Conservation (phyloP, 768 basidiomycete species). For the Mycena crocata region DNA sequence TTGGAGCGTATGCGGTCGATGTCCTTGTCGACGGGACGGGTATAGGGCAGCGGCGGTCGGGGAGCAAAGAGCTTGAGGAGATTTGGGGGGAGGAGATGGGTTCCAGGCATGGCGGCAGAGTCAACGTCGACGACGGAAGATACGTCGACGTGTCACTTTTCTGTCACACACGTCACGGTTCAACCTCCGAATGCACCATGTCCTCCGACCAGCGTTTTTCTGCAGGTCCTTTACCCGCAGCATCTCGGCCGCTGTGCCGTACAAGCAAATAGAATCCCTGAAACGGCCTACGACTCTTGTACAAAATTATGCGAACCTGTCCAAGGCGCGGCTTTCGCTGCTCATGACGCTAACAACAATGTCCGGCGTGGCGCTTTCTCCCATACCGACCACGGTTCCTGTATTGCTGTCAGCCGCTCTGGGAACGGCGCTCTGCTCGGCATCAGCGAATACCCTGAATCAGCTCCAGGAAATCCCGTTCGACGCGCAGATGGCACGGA, state of each 20-base stretch:
- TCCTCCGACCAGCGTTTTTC: conserved; percentile 9
- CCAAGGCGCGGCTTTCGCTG: conserved; percentile 87
- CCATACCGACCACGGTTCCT: conserved; percentile 85
- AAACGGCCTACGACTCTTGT: background rate
- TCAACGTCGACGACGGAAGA: conserved; percentile 8
- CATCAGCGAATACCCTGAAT: conserved; percentile 94
- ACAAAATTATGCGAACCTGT: conserved; percentile 74
- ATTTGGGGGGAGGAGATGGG: conserved; percentile 93
- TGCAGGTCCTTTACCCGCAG: conserved; percentile 39
- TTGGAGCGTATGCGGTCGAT: conserved; percentile 79
- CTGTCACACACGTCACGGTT: too few species aligned
- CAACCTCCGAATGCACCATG: conserved; percentile 2
- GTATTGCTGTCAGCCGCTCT: conserved; percentile 87
- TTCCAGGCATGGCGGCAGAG: conserved; percentile 65
- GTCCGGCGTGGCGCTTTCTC: conserved; percentile 92
- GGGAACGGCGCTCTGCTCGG: conserved; percentile 91
- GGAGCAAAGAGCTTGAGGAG: conserved; percentile 97
- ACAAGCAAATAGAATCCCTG: conserved; percentile 10
- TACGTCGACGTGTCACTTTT: background rate
- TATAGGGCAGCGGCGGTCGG: conserved; percentile 88
- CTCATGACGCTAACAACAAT: conserved; percentile 91
- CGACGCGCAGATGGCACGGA: conserved; percentile 96
- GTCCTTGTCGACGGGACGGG: conserved; percentile 87
- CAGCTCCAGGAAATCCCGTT: conserved; percentile 95
- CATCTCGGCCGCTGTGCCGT: conserved; percentile 45